Evolutionary conservation across 106 monocot species (phyloP).

Genomic region (Dactylorhiza incarnata): DNA sequence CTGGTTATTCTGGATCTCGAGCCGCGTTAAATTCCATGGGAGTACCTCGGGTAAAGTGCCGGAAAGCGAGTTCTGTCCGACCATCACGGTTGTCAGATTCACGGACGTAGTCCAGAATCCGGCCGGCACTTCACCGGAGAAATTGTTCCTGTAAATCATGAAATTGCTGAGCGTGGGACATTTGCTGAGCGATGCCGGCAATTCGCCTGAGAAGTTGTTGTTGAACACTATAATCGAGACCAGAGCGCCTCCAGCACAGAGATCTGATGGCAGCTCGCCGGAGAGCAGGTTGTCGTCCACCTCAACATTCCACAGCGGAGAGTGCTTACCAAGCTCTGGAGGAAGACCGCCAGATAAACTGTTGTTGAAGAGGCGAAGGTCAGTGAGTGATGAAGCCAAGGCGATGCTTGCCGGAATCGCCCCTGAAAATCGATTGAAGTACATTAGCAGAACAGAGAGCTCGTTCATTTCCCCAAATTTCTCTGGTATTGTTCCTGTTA

Average conservation of each 20-base stretch:
- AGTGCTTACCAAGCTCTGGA: conserved; percentile 40
- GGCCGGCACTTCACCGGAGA: conserved; percentile 46
- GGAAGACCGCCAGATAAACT: conserved; percentile 33
- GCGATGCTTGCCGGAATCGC: conserved; percentile 38
- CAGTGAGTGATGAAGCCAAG: conserved; percentile 23
- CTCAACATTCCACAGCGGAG: conserved; percentile 38
- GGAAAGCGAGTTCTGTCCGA: conserved; percentile 41
- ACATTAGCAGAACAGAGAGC: conserved; percentile 22
- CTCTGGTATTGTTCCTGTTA: conserved; percentile 39
- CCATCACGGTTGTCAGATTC: conserved; percentile 23
- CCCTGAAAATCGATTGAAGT: conserved; percentile 34
- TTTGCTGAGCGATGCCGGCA: conserved; percentile 46
- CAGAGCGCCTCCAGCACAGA: conserved; percentile 30
- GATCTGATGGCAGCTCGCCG: conserved; percentile 25
- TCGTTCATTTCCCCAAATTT: conserved; percentile 30
- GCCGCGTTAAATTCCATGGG: conserved; percentile 36
- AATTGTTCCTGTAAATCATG: conserved; percentile 31
- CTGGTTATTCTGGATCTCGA: conserved; percentile 46
- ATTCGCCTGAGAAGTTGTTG: conserved; percentile 50
- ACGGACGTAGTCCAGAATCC: conserved; percentile 44
- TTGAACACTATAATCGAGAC: conserved; percentile 26
- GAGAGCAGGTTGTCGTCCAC: conserved; percentile 32
- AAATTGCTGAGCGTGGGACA: conserved; percentile 36
- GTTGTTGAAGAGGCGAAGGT: conserved; percentile 32
- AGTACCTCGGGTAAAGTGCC: conserved; percentile 54